Evolutionary conservation across 306 rosid species (phyloP), one percentile per base, ranked within the genome.

Genomic region (Adenanthera pavonina): DNA sequence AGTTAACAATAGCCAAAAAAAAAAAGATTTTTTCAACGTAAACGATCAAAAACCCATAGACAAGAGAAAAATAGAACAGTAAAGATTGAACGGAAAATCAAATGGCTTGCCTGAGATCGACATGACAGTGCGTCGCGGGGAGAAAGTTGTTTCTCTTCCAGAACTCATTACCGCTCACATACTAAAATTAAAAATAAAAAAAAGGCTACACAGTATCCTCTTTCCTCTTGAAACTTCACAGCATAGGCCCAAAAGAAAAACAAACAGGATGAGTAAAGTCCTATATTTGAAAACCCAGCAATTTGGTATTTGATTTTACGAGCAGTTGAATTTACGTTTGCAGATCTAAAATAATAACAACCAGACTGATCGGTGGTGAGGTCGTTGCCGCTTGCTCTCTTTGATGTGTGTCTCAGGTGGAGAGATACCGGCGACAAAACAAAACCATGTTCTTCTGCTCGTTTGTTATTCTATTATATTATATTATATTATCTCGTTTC

Each of bases 51-150:
- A 9, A 14, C 36, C 36, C 12, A 59, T 2, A 30, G 66, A 59
- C 38, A 59, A 66, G 11, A 57, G 46, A 60, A 65, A 46, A 67
- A 67, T 8, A 74, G 34, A 9, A 74, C 15, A 8, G 59, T 33
- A 57, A 59, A 51, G 19, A 70, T 52, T 4, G 49, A 76, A 70
- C 34, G 36, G 34, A 69, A 76, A 80, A 75, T 33, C 0, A 69
- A 61, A 61, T 0, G 44, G 44, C 84, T 54, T 71, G 69, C 87
- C 84, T 62, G 87, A 76, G 82, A 60, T 76, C 75, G 87, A 75
- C 59, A 80, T 71, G 71, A 34, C 79, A 76, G 76, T 69, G 60
- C 4, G 74, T 70, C 36, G 51, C 48, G 78, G 68, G 38, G 80
- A 74, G 74, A 81, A 79, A 12, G 75, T 12, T 16, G 52, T 25